Percentiles rank a stretch among this genome's conserved stretches.
Conservation (phyloP, 768 basidiomycete genomes). For the Mycena alexandri region DNA sequence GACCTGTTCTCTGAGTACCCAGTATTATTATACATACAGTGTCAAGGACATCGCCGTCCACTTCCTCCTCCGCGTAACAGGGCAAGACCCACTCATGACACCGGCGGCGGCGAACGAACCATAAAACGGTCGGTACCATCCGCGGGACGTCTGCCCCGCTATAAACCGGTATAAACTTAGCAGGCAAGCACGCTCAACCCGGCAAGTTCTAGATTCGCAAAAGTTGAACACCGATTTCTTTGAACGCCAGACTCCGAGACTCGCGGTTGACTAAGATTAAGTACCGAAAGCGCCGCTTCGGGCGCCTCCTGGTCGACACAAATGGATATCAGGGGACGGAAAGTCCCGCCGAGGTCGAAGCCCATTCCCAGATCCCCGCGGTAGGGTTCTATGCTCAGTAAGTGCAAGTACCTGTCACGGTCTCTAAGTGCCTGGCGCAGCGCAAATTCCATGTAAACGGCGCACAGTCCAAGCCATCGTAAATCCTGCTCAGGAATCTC, state of each 20-base stretch:
- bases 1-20: conserved; percentile 9
- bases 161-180: conserved; percentile 74
- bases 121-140: conserved; percentile 76
- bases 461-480: too few species aligned
- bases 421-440: too few species aligned
- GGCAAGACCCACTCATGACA: conserved; percentile 26
- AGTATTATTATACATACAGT: conserved; percentile 55
- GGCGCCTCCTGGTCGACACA: conserved; percentile 76
- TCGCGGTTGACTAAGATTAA: conserved; percentile 75
- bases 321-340: conserved; percentile 66
- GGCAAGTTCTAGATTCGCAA: too few species aligned
- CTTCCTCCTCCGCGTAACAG: conserved; percentile 74
- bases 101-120: conserved; percentile 59
- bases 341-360: conserved; percentile 58
- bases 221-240: neutral
- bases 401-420: too few species aligned
- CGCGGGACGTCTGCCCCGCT: conserved; percentile 57
- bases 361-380: conserved; percentile 80
- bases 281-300: conserved; percentile 76
- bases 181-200: conserved; percentile 41
- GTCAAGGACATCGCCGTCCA: conserved; percentile 75
- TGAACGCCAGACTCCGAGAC: too few species aligned
- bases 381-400: conserved; percentile 85
- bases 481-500: too few species aligned
- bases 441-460: too few species aligned